phyloP scores from a whole-genome alignment of 768 basidiomycete genomes.

The Russula olivacea region DNA sequence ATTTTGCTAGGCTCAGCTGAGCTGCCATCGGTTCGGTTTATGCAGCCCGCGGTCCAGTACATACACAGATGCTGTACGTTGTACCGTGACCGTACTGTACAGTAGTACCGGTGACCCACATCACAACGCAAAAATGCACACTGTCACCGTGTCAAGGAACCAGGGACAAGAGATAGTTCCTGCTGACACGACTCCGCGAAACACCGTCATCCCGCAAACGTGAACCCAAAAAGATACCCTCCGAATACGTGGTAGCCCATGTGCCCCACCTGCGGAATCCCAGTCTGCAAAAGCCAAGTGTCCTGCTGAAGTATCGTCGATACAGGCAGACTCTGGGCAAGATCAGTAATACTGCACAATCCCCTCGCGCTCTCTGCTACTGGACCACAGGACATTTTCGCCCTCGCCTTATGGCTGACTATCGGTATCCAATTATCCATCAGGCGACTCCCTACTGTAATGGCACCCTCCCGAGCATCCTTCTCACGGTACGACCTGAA shows the following conservation, averaged over 20 bases:
- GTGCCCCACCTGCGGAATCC: background rate
- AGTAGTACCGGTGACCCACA: no score
- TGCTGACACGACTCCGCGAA: slow-evolving; percentile 21
- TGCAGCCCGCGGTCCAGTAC: no score
- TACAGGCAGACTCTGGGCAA: background rate
- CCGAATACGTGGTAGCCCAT: background rate
- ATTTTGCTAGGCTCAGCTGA: no score
- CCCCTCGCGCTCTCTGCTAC: background rate
- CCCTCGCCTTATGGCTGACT: no score
- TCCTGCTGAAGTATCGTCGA: background rate
- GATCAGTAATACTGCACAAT: background rate
- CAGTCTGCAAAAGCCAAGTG: slow-evolving; percentile 9
- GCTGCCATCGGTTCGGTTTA: background rate
- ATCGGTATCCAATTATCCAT: no score
- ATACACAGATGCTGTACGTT: no score
- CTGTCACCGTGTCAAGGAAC: background rate
- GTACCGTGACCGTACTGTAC: no score
- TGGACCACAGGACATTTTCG: no score
- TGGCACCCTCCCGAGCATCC: slow-evolving; percentile 3
- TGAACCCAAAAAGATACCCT: no score
- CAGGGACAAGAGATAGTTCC: background rate
- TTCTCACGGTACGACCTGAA: slow-evolving; percentile 10
- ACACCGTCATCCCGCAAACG: background rate
- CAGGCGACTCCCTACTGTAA: background rate
- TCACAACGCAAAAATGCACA: no score